Evolutionary conservation across 75 land plant genomes (phyloP), one percentile per base, ranked within the genome.

Genomic region (Selaginella tamariscina): DNA sequence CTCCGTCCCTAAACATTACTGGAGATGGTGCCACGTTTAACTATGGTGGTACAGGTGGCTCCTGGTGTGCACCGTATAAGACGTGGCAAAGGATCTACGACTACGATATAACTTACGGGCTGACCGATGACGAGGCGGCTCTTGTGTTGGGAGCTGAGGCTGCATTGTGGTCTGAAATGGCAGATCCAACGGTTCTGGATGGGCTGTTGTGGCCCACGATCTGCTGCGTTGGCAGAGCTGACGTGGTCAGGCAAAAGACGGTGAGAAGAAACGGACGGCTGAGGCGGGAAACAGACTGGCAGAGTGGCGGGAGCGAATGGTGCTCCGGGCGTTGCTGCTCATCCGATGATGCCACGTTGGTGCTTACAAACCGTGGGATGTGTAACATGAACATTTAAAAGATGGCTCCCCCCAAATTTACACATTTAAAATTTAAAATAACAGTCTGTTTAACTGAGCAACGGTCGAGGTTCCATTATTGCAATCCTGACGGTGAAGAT

Each of bases 121-220:
- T 83, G 66, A 78, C 66, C 24, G 33, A 32, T 27, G 63, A 22
- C 75, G 97, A 91, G 72, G 73, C 77, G 11, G 64, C 56, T 73
- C 67, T 88, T 33, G 89, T 91, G 65, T 23, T 91, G 24, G 97
- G 97, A 0, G 97, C 85, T 23, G 97, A 88, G 77, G 97, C 84
- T 57, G 89, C 89, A 63, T 68, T 91, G 29, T 91, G 94, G 97
- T 88, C 97, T 27, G 97, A 91, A 73, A 87, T 85, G 69, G 80
- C 94, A 0, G 97, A 88, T 65, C 65, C 62, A 22, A 74, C 85
- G 0, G 94, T 84, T 23, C 24, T 90, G 74, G 96, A 90, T 29
- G 55, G 70, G 26, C 68, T 77, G 21, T 18, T 90, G 0, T 90
- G 96, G 96, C 96, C n/a, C 96, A 0, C 67, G 96, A 27, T 71